phyloP scores from a whole-genome alignment of 768 basidiomycete genomes.

The Boletus barrowsii region DNA sequence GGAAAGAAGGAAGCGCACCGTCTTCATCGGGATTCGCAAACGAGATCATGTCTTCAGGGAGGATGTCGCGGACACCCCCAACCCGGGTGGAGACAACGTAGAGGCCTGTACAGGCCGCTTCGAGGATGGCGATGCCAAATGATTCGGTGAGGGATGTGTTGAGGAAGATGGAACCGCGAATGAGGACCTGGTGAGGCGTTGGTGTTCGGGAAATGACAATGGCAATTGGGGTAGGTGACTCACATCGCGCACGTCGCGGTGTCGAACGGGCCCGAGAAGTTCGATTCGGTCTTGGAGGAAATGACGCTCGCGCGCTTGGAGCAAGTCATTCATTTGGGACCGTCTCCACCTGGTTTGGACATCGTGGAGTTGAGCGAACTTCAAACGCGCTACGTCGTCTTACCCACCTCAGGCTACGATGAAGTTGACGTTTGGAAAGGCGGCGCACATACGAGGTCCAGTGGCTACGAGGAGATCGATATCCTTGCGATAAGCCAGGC shows the following conservation, averaged over 20 bases:
- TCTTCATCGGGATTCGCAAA: constrained; percentile 94
- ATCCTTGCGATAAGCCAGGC: constrained; percentile 93
- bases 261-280: constrained; percentile 77
- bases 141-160: constrained; percentile 96
- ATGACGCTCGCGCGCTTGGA: constrained; percentile 94
- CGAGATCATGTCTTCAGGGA: constrained; percentile 92
- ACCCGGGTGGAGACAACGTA: constrained; percentile 94
- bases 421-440: constrained; percentile 85
- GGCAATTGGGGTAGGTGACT: constrained; percentile 20
- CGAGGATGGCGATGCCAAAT: constrained; percentile 96
- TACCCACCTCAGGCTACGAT: constrained; percentile 75
- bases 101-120: constrained; percentile 92
- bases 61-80: constrained; percentile 92
- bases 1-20: constrained; percentile 46
- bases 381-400: neutral
- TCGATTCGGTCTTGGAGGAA: constrained; percentile 89
- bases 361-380: neutral
- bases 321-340: constrained; percentile 91
- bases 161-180: constrained; percentile 85
- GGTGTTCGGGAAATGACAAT: neutral
- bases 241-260: constrained; percentile 80
- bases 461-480: constrained; percentile 93
- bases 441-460: constrained; percentile 82
- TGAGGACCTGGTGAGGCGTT: constrained; percentile 60
- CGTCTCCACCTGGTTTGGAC: constrained; percentile 72